Evolutionary conservation across 192 early-diverging fungal genomes (phyloP).

Genomic region (Dissophora globulifera): DNA sequence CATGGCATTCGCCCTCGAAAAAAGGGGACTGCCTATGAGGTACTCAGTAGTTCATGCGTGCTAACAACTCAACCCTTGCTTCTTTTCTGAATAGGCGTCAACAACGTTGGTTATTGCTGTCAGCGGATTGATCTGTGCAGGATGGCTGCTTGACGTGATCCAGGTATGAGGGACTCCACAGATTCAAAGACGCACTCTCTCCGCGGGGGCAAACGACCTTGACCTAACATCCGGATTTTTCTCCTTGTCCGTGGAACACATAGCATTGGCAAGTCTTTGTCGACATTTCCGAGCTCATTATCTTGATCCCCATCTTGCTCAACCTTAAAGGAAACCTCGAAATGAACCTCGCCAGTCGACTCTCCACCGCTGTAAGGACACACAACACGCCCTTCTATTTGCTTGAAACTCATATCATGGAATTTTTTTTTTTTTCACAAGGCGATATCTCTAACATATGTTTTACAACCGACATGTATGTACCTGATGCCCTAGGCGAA

Average conservation of each 20-base stretch:
- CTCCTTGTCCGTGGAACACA: too few species aligned
- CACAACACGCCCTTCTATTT: background rate
- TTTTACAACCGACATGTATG: slow-evolving; percentile 3
- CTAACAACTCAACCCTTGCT: too few species aligned
- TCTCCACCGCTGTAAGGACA: slow-evolving; percentile 74
- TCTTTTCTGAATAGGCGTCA: slow-evolving; percentile 21
- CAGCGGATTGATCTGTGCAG: slow-evolving; percentile 74
- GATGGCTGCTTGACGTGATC: slow-evolving; percentile 74
- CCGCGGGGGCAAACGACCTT: background rate
- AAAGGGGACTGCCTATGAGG: too few species aligned
- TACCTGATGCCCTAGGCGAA: slow-evolving; percentile 57
- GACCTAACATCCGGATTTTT: background rate
- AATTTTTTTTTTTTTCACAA: too few species aligned
- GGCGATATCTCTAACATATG: too few species aligned
- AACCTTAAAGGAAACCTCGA: slow-evolving; percentile 95
- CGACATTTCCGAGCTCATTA: slow-evolving; percentile 77
- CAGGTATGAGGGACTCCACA: too few species aligned
- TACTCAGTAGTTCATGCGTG: too few species aligned
- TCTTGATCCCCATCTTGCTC: slow-evolving; percentile 87
- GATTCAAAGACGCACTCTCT: too few species aligned
- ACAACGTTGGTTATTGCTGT: slow-evolving; percentile 74
- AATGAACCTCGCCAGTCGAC: slow-evolving; percentile 88
- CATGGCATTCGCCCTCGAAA: background rate
- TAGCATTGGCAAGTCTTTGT: slow-evolving; percentile 79
- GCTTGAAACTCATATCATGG: background rate